These are phyloP conservation scores for Graphium sp. DNA, from an alignment of 2,329 filamentous ascomycete species.

Conservation along the genomic window DNA sequence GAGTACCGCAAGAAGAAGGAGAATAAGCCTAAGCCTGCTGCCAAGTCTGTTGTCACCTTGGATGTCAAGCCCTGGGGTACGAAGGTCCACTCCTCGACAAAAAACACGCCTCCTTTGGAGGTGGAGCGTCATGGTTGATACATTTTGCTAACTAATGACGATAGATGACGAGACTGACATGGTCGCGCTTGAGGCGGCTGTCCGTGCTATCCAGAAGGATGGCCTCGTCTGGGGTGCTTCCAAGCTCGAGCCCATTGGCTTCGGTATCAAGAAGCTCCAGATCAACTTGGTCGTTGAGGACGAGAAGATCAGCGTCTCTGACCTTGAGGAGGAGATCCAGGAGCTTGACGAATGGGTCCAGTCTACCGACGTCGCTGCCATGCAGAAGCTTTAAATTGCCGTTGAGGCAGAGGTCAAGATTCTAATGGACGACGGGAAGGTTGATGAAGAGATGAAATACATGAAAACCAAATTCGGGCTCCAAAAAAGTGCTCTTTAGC, in stretches of 20 bases:
- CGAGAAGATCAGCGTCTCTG: constrained; percentile 48
- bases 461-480: too few relatives aligned
- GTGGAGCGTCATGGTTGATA: too few relatives aligned
- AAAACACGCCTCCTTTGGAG: too few relatives aligned
- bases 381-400: constrained; percentile 94
- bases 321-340: constrained; percentile 70
- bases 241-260: constrained; percentile 79
- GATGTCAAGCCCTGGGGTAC: constrained; percentile 99
- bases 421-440: too few relatives aligned
- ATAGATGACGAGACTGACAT: constrained; percentile 89
- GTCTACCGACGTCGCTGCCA: constrained; percentile 78
- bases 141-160: constrained; percentile 10
- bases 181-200: constrained; percentile 60
- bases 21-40: constrained; percentile 84
- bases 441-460: too few relatives aligned
- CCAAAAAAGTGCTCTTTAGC: too few relatives aligned
- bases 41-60: constrained; percentile 91
- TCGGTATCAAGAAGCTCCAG: constrained; percentile 98
- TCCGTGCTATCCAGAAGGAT: constrained; percentile 75
- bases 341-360: constrained; percentile 91
- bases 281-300: constrained; percentile 97
- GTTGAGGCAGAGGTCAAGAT: too few relatives aligned
- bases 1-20: constrained; percentile 98
- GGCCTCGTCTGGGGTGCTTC: constrained; percentile 92
- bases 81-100: too few relatives aligned